Evolutionary conservation across 805 yeast species (phyloP).

Genomic region (Suhomyces faveliae): DNA sequence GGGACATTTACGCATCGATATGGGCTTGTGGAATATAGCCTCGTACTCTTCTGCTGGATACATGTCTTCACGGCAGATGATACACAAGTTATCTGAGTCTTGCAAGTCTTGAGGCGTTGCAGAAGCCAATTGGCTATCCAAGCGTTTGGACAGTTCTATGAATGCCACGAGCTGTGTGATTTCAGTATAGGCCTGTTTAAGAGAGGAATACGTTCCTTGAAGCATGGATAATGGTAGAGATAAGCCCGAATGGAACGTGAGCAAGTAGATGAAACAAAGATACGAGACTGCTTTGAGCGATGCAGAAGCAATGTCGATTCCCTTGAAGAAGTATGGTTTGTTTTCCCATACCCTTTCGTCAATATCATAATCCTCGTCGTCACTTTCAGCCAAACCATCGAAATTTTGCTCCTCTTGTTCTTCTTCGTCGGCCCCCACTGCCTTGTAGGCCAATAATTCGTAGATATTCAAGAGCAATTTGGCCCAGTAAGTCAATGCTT

Average conservation of each 20-base stretch:
- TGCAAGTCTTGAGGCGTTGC: slow-evolving; percentile 63
- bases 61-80: slow-evolving; percentile 93
- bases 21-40: slow-evolving; percentile 15
- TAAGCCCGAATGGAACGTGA: slow-evolving; percentile 30
- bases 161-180: slow-evolving; percentile 46
- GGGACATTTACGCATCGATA: slow-evolving; percentile 50
- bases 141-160: slow-evolving; percentile 55
- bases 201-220: slow-evolving; percentile 46
- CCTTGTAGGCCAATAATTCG: slow-evolving; percentile 48
- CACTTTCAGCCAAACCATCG: not conserved
- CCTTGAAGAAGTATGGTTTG: slow-evolving; percentile 57
- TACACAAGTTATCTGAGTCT: slow-evolving; percentile 63
- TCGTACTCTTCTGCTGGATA: slow-evolving; percentile 41
- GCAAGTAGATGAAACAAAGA: slow-evolving; percentile 32
- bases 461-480: slow-evolving; percentile 51
- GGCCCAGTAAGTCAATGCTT: slow-evolving; percentile 44
- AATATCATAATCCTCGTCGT: slow-evolving; percentile 16
- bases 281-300: slow-evolving; percentile 32
- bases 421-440: slow-evolving; percentile 1
- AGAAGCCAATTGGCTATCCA: slow-evolving; percentile 60
- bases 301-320: slow-evolving; percentile 53
- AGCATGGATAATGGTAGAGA: slow-evolving; percentile 38
- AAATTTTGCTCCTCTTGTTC: slow-evolving; percentile 4
- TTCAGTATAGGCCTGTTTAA: slow-evolving; percentile 29
- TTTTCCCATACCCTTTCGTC: slow-evolving; percentile 75